A percentile compares a stretch with the other conserved stretches of the same genome.
phyloP scores from a whole-genome alignment of 495 filamentous ascomycete species.

The Oleoguttula mirabilis region DNA sequence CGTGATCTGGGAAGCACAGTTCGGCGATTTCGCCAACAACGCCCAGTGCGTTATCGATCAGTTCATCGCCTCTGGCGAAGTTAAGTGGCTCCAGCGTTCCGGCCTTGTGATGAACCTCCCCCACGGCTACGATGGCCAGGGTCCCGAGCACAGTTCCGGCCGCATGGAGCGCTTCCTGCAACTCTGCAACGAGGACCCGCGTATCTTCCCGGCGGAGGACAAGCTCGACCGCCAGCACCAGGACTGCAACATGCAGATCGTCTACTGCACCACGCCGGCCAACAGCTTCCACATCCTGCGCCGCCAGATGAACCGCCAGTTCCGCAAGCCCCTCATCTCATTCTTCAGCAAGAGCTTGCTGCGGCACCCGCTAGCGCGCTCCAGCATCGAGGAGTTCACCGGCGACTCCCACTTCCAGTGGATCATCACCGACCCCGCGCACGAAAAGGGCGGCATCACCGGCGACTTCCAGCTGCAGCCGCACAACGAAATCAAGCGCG shows the following conservation, averaged over 20 bases:
- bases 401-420: conserved; percentile 88
- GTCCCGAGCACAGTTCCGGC: conserved; percentile 95
- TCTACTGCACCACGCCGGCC: conserved; percentile 80
- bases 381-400: conserved; percentile 75
- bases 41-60: conserved; percentile 98
- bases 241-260: conserved; percentile 99
- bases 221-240: conserved; percentile 97
- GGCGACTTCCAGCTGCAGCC: conserved; percentile 46
- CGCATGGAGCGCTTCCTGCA: conserved; percentile 96
- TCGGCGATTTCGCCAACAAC: conserved; percentile 99
- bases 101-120: conserved; percentile 89
- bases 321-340: conserved; percentile 91
- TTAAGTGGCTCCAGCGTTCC: conserved; percentile 96
- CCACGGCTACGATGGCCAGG: conserved; percentile 96
- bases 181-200: conserved; percentile 94
- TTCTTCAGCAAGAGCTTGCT: conserved; percentile 97
- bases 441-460: conserved; percentile 40
- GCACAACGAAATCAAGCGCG: conserved; percentile 80
- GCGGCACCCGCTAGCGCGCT: conserved; percentile 83
- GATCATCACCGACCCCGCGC: conserved; percentile 83
- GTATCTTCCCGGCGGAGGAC: conserved; percentile 71
- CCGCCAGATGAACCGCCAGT: conserved; percentile 96
- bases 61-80: conserved; percentile 93
- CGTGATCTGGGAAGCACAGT: conserved; percentile 98
- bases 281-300: conserved; percentile 95